These are phyloP conservation scores for Fusarium paranaense DNA, from an alignment of 2,329 filamentous ascomycete genomes.

Conservation along the genomic window DNA sequence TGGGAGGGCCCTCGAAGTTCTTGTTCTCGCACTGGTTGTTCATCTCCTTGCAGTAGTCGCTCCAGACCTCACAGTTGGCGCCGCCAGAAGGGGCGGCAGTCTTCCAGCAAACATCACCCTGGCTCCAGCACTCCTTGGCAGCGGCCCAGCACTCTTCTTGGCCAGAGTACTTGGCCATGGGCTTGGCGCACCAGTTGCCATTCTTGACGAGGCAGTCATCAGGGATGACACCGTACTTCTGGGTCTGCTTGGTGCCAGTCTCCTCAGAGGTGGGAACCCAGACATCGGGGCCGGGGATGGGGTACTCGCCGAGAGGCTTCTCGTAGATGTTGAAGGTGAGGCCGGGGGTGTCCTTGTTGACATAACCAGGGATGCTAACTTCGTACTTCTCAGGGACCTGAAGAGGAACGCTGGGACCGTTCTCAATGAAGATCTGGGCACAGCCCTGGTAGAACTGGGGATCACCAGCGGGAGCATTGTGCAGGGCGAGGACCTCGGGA, in stretches of 20 bases:
- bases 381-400: conserved; percentile 60
- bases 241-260: conserved; percentile 32
- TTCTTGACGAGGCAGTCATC: conserved; percentile 71
- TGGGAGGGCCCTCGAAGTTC: conserved; percentile 61
- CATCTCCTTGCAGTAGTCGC: conserved; percentile 68
- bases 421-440: conserved; percentile 74
- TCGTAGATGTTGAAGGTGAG: conserved; percentile 75
- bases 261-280: conserved; percentile 55
- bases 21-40: conserved; percentile 56
- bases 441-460: conserved; percentile 82
- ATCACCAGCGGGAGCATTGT: conserved; percentile 67
- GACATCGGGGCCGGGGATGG: conserved; percentile 67
- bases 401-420: conserved; percentile 57
- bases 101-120: conserved; percentile 70
- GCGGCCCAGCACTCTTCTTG: conserved; percentile 71
- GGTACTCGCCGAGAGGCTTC: conserved; percentile 57
- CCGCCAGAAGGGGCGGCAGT: conserved; percentile 69
- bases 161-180: conserved; percentile 67
- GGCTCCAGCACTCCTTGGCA: conserved; percentile 67
- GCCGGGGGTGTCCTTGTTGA: conserved; percentile 64
- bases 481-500: conserved; percentile 76
- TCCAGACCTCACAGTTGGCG: conserved; percentile 71
- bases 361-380: conserved; percentile 75
- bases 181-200: conserved; percentile 77
- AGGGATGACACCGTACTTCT: conserved; percentile 64